These are phyloP conservation scores for Priceomyces carsonii DNA, from an alignment of 805 yeast species.

Conservation along the genomic window DNA sequence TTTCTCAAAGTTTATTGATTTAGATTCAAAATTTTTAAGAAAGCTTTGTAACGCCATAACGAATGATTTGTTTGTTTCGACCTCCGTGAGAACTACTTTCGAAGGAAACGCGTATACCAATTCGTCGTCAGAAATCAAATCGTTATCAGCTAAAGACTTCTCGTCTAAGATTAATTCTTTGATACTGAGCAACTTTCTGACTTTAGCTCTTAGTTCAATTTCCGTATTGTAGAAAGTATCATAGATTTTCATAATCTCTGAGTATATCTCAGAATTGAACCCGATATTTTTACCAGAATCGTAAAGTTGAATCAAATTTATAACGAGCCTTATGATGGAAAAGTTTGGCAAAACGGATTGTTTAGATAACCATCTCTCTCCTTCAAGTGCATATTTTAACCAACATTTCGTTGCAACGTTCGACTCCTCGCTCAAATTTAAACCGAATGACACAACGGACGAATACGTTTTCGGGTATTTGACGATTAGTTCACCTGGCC, in stretches of 20 bases:
- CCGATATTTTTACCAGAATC: slow-evolving; percentile 29
- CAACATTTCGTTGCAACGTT: slow-evolving; percentile 59
- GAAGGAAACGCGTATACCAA: slow-evolving; percentile 55
- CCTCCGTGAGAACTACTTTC: slow-evolving; percentile 41
- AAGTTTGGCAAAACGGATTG: slow-evolving; percentile 54
- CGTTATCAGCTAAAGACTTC: slow-evolving; percentile 27
- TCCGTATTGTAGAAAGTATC: slow-evolving; percentile 41
- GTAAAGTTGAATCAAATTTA: slow-evolving; percentile 46
- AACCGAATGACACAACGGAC: slow-evolving; percentile 53
- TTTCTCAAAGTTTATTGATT: slow-evolving; percentile 8
- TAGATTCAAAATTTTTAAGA: slow-evolving; percentile 19
- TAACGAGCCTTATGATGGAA: slow-evolving; percentile 48
- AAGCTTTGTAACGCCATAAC: slow-evolving; percentile 29
- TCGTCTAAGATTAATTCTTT: slow-evolving; percentile 37
- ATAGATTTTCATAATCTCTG: slow-evolving; percentile 33
- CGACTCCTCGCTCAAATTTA: slow-evolving; percentile 55
- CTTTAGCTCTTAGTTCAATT: slow-evolving; percentile 36
- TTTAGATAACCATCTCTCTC: slow-evolving; percentile 50
- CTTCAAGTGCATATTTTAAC: slow-evolving; percentile 50
- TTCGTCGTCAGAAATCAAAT: slow-evolving; percentile 55
- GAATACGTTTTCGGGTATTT: slow-evolving; percentile 59
- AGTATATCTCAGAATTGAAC: slow-evolving; percentile 37
- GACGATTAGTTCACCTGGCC: slow-evolving; percentile 60
- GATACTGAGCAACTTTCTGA: slow-evolving; percentile 31
- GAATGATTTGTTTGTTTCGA: slow-evolving; percentile 29